These are phyloP conservation scores for Physcomitrium patens DNA, from an alignment of 225 moss, liverwort and hornwort species.

Conservation along the genomic window DNA sequence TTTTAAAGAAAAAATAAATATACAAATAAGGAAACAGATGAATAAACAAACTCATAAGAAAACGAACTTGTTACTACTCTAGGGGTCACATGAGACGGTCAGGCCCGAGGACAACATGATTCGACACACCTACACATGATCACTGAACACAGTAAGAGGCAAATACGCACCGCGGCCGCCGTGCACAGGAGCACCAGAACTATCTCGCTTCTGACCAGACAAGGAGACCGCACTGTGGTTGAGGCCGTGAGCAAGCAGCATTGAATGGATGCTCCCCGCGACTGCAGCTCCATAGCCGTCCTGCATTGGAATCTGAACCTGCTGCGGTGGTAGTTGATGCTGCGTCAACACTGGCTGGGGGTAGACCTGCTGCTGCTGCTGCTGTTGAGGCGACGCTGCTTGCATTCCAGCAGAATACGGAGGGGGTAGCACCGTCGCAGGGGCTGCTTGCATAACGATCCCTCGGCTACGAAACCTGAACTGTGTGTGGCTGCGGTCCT, in stretches of 20 bases:
- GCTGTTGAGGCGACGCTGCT: conserved; percentile 39
- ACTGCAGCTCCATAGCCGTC: conserved; percentile 52
- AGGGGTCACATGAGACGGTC: not conserved
- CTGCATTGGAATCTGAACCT: conserved; percentile 35
- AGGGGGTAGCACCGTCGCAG: conserved; percentile 48
- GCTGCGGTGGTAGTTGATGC: conserved; percentile 33
- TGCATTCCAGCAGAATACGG: conserved; percentile 63
- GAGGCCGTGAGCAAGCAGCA: conserved; percentile 42
- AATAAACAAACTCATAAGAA: no score
- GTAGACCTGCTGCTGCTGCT: conserved; percentile 42
- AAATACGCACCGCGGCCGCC: conserved; percentile 66
- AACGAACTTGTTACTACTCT: not conserved
- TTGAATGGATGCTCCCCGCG: conserved; percentile 32
- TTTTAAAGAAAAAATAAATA: not conserved
- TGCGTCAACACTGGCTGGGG: conserved; percentile 27
- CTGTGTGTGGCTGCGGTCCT: conserved; percentile 34
- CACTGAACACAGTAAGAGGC: not conserved
- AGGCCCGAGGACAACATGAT: not conserved
- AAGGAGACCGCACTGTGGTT: conserved; percentile 36
- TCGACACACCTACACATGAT: not conserved
- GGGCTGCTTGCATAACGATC: conserved; percentile 66
- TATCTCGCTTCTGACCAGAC: conserved; percentile 91
- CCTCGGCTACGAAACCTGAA: conserved; percentile 37
- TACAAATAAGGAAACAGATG: no score
- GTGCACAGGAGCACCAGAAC: conserved; percentile 72